A percentile compares a stretch with the other conserved stretches of the same genome.
phyloP scores from a whole-genome alignment of 805 yeast genomes.

The Candida koratica region DNA sequence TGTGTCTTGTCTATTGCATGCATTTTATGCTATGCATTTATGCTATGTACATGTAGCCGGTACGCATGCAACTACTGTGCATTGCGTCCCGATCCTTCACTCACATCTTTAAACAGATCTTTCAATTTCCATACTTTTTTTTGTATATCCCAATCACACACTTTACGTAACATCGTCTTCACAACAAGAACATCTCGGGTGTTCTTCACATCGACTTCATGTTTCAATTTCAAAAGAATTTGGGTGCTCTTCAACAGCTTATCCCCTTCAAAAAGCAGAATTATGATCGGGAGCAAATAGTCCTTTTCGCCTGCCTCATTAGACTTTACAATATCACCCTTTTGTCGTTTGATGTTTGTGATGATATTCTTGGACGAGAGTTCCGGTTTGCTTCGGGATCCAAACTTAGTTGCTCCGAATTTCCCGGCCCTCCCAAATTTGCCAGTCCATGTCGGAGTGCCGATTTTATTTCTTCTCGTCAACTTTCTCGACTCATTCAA shows the following conservation, averaged over 20 bases:
- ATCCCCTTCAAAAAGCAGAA: neutral
- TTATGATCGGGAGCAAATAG: slow-evolving; percentile 9
- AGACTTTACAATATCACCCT: slow-evolving; percentile 1
- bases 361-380: slow-evolving; percentile 35
- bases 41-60: too few species aligned
- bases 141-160: slow-evolving; percentile 63
- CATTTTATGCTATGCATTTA: too few species aligned
- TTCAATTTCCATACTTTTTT: slow-evolving; percentile 64
- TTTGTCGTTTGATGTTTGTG: slow-evolving; percentile 21
- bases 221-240: slow-evolving; percentile 10
- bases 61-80: slow-evolving; percentile 3
- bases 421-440: slow-evolving; percentile 81
- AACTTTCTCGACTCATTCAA: slow-evolving; percentile 56
- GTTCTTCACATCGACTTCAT: slow-evolving; percentile 17
- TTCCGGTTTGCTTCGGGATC: slow-evolving; percentile 1
- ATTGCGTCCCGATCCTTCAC: slow-evolving; percentile 5
- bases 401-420: slow-evolving; percentile 20
- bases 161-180: slow-evolving; percentile 62
- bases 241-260: slow-evolving; percentile 9
- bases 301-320: neutral
- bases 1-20: too few species aligned
- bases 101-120: slow-evolving; percentile 5
- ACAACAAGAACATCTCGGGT: slow-evolving; percentile 57
- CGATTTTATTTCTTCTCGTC: slow-evolving; percentile 49
- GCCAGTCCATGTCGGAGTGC: slow-evolving; percentile 97